Base-by-base conservation (phyloP, 306 rosid genomes). In the Lotus japonicus region DNA sequence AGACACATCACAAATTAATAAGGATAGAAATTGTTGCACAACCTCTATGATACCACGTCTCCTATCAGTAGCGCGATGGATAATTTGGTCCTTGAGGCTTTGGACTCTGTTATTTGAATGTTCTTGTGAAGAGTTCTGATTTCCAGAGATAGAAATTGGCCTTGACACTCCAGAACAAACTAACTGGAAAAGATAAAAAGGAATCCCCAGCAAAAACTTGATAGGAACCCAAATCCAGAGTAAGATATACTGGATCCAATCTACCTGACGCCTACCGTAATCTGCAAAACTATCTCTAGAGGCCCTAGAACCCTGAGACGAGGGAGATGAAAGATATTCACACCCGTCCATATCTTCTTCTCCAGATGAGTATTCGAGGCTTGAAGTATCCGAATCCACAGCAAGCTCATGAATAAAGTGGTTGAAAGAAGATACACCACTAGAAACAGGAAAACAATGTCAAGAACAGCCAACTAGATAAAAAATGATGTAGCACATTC, bases 21-120 rank as follows among this genome's bases (percentile, higher is more conserved):
- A 21, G 52, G 21, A 64, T 59, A 45, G 43, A 39, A 54, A 50
- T 39, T 7, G 12, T 26, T 18, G 66, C 67, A 66, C 58, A 75
- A 92, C 98, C 98, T 92, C 98, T 72, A 92, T 73, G 52, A 92
- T 82, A 72, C 98, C 98, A 21, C 98, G 94, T 44, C 98, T 92
- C 82, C 89, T 79, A 72, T 92, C 98, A 45, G 96, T 88, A 54
- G 94, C 31, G 31, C 86, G 84, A 73, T 88, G 88, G 70, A 90
- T 82, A 65, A 90, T 67, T 16, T 92, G 88, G 64, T 90, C 96
- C 84, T 75, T 92, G 55, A 87, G 81, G 71, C 57, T 81, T 67
- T 77, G 92, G 65, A 79, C 57, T 42, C 74, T 90, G 71, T 33
- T 83, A 60, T 78, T 10, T 66, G 88, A 46, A 51, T 21, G 74